Conservation (phyloP, 1,139 yeast species). For the Debaryomyces coudertii region DNA sequence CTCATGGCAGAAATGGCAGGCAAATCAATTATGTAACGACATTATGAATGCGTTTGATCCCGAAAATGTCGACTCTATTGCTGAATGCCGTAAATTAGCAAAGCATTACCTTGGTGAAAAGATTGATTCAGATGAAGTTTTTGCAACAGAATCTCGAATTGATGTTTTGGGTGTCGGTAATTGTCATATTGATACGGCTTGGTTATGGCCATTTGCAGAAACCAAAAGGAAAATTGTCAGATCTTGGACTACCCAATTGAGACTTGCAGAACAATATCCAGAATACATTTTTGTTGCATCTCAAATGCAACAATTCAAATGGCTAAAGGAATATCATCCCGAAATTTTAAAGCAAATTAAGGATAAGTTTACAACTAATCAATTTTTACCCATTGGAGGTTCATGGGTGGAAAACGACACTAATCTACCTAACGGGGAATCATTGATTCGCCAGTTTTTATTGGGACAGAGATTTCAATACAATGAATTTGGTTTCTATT, state of each 20-base stretch:
- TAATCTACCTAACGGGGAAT: conserved; percentile 90
- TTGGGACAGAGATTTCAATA: conserved; percentile 86
- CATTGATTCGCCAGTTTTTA: conserved; percentile 82
- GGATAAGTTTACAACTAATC: conserved; percentile 68
- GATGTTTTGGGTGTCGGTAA: conserved; percentile 85
- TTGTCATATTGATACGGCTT: conserved; percentile 96
- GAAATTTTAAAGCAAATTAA: conserved; percentile 66
- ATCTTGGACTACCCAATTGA: conserved; percentile 93
- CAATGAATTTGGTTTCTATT: conserved; percentile 74
- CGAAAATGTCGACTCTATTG: conserved; percentile 49
- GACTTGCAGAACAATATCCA: conserved; percentile 82
- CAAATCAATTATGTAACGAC: conserved; percentile 72
- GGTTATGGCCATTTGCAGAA: conserved; percentile 98
- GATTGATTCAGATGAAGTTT: conserved; percentile 66
- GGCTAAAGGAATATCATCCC: conserved; percentile 88
- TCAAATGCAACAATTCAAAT: conserved; percentile 93
- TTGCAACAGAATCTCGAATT: conserved; percentile 35
- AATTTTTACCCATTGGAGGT: conserved; percentile 91
- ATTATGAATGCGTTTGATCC: conserved; percentile 84
- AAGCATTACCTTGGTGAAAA: conserved; percentile 62
- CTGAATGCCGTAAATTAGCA: conserved; percentile 70
- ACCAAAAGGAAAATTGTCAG: conserved; percentile 89
- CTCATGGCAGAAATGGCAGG: conserved; percentile 82
- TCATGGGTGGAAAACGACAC: conserved; percentile 98
- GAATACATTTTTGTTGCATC: conserved; percentile 94